phyloP scores from a whole-genome alignment of 2,329 filamentous ascomycete genomes.

The Penicillium nordicum region DNA sequence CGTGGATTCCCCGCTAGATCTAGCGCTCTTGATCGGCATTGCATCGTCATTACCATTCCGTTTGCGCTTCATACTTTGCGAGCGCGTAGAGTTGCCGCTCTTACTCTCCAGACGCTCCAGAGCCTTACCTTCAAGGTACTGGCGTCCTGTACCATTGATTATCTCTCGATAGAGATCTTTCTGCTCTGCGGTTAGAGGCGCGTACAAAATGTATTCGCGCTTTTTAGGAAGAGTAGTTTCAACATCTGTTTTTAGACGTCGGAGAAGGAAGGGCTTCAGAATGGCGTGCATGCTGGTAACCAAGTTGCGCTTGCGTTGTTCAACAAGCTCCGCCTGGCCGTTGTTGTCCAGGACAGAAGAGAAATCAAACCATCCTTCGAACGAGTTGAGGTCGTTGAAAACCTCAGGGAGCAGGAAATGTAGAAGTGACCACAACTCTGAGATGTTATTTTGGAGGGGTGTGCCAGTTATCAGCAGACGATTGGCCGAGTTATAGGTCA shows the following conservation, averaged over 20 bases:
- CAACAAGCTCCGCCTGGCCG: constrained; percentile 72
- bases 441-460: constrained; percentile 90
- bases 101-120: constrained; percentile 47
- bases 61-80: constrained; percentile 58
- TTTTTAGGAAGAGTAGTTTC: constrained; percentile 91
- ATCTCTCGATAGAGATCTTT: constrained; percentile 87
- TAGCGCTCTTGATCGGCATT: constrained; percentile 66
- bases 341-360: constrained; percentile 82
- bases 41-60: constrained; percentile 42
- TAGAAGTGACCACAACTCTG: constrained; percentile 89
- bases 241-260: constrained; percentile 89
- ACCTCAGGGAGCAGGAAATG: constrained; percentile 91
- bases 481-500: constrained; percentile 85
- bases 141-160: constrained; percentile 67
- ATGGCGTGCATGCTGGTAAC: constrained; percentile 90
- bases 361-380: constrained; percentile 97
- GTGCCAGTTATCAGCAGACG: constrained; percentile 91
- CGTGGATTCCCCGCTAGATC: constrained; percentile 71
- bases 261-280: constrained; percentile 82
- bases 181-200: constrained; percentile 85
- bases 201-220: constrained; percentile 91
- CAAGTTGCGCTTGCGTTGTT: constrained; percentile 71
- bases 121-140: constrained; percentile 51
- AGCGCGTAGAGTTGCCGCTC: constrained; percentile 34
- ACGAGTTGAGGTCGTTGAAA: constrained; percentile 88